Evolutionary conservation across 192 early-diverging fungal genomes (phyloP), one percentile per base, ranked within the genome.

Genomic region (Glomus cerebriforme): DNA sequence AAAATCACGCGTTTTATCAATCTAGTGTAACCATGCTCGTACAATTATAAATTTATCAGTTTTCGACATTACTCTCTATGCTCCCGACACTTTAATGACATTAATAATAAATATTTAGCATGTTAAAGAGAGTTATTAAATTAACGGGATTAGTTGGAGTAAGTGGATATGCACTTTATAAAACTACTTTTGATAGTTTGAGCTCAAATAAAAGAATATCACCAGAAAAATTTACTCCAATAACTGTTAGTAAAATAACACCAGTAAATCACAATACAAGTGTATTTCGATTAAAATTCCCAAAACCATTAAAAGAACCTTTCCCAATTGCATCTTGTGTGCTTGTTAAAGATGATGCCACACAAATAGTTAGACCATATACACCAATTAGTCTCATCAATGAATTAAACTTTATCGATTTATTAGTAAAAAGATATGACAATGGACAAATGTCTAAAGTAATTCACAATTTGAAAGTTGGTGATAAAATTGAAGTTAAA

Each of bases 341-440:
- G 5, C 89, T 91, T 60, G 85, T 93, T 64, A 93, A 94, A 75
- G 92, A 93, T 79, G 89, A 92, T 73, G 63, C 86, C 70, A 89
- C 92, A 66, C 91, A 94, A 78, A 90, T 90, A 29, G 87, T 88
- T 83, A 81, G 93, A 15, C 87, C 88, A 3, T 94, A 93, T 71
- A 94, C 93, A 27, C 93, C 93, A 4, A 83, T 94, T 2, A 88
- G 84, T 43, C 82, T 84, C 32, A 73, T 81, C 0, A 83, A 89
- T 10, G 78, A 82, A 6, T 85, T 87, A 43, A 86, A 87, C 7
- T 81, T 85, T 64, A 49, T 92, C 27, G 92, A 94, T 54, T 81
- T 94, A 58, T 77, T 92, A 7, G 85, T 94, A 54, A 93, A 93
- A 80, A 84, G 85, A 13, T 94, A 93, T 78, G 79, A 85, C 10